Evolutionary conservation across 345 rosid genomes (phyloP).

Genomic region (Angophora floribunda): DNA sequence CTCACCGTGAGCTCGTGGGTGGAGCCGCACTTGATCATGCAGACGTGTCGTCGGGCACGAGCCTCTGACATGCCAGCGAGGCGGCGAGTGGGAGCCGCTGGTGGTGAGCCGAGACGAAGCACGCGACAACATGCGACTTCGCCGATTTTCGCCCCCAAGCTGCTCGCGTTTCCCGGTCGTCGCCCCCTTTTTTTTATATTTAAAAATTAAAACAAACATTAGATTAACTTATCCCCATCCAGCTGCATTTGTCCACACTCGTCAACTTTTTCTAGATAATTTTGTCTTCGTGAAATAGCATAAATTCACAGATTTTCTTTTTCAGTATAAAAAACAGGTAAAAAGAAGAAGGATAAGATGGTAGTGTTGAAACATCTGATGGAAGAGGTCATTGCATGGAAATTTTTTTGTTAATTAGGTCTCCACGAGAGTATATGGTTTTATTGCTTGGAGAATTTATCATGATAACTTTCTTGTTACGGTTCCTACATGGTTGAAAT

Average conservation of each 20-base stretch:
- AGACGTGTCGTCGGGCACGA: background rate
- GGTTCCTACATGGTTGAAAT: background rate
- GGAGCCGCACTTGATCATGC: background rate
- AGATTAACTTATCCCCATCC: background rate
- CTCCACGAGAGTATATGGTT: no score
- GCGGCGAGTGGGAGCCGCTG: slow-evolving; percentile 20
- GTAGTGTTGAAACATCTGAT: background rate
- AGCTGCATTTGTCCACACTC: background rate
- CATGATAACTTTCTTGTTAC: background rate
- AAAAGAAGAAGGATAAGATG: background rate
- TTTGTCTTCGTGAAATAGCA: no score
- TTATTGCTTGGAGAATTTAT: background rate
- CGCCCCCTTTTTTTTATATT: background rate
- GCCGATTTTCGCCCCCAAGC: background rate
- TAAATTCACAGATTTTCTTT: no score
- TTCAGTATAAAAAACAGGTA: background rate
- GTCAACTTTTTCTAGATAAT: no score
- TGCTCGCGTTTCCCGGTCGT: background rate
- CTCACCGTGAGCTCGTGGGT: background rate
- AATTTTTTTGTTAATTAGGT: no score
- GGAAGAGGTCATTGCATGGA: background rate
- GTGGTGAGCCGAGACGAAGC: background rate
- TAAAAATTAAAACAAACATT: no score
- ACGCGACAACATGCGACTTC: background rate
- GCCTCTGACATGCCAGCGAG: background rate